A percentile compares a stretch with the other conserved stretches of the same genome.
Conservation (phyloP, 768 basidiomycete species). For the Leccinum obscurum region DNA sequence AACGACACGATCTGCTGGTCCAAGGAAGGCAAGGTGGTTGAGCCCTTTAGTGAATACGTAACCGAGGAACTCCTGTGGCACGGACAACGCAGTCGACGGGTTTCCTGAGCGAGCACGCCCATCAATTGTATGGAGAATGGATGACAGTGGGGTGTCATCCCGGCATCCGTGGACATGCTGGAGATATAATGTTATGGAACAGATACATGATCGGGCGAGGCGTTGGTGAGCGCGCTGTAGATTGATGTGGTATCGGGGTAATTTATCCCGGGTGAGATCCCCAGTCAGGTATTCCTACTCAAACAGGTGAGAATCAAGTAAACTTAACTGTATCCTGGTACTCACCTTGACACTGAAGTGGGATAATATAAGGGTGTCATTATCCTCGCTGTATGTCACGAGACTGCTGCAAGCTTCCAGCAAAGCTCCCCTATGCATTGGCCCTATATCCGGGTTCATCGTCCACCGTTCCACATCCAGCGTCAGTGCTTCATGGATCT, state of each 20-base stretch:
- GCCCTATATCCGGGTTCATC: slow-evolving; percentile 7
- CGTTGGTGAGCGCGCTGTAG: slow-evolving; percentile 3
- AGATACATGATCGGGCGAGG: slow-evolving; percentile 9
- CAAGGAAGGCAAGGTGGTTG: slow-evolving; percentile 8
- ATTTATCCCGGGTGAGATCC: not conserved
- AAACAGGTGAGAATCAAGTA: not conserved
- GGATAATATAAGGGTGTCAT: slow-evolving; percentile 12
- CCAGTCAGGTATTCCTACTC: slow-evolving; percentile 18
- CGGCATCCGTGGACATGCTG: not conserved
- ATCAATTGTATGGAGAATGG: slow-evolving; percentile 1
- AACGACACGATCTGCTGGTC: not conserved
- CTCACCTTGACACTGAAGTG: slow-evolving; percentile 28
- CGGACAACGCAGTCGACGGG: not conserved
- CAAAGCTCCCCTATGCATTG: slow-evolving; percentile 8
- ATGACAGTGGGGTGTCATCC: not conserved
- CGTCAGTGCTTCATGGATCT: slow-evolving; percentile 16
- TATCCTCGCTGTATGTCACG: slow-evolving; percentile 15
- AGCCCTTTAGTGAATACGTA: slow-evolving; percentile 8
- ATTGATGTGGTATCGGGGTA: slow-evolving; percentile 10
- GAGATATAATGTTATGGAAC: slow-evolving; percentile 5
- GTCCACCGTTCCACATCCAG: slow-evolving; percentile 7
- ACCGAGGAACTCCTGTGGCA: slow-evolving; percentile 3
- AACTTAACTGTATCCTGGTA: not conserved
- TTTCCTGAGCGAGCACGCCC: not conserved
- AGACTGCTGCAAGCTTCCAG: slow-evolving; percentile 19